Conservation (phyloP, 768 basidiomycete genomes). For the Boletus tomentosulus region DNA sequence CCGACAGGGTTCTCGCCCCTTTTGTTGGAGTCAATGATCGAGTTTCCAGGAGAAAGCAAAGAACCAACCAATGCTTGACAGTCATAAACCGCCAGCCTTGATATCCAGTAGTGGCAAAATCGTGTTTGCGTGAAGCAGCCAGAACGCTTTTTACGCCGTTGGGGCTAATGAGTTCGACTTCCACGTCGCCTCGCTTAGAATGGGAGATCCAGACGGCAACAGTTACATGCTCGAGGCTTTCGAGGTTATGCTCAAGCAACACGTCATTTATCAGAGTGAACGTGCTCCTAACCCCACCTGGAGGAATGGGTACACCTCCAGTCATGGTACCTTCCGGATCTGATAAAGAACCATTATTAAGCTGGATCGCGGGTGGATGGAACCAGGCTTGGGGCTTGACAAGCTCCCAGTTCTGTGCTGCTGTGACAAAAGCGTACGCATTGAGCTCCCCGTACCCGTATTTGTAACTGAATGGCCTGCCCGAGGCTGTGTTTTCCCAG, state of each 20-base stretch:
- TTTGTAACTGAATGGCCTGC: conserved; percentile 71
- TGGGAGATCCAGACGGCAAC: conserved; percentile 94
- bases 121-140: conserved; percentile 64
- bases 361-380: conserved; percentile 64
- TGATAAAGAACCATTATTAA: conserved; percentile 55
- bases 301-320: conserved; percentile 63
- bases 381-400: conserved; percentile 97
- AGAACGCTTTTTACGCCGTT: conserved; percentile 82
- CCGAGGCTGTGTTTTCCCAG: conserved; percentile 76
- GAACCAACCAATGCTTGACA: conserved; percentile 86
- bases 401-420: conserved; percentile 74
- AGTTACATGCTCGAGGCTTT: conserved; percentile 87
- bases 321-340: conserved; percentile 42
- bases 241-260: conserved; percentile 73
- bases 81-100: conserved; percentile 99
- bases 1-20: conserved; percentile 95
- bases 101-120: conserved; percentile 65
- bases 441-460: conserved; percentile 93
- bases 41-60: not conserved
- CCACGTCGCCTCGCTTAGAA: conserved; percentile 81
- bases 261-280: conserved; percentile 64
- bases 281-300: conserved; percentile 60
- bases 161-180: conserved; percentile 85
- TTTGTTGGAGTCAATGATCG: conserved; percentile 12
- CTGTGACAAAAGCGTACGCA: conserved; percentile 75